Conservation (phyloP, 2,329 filamentous ascomycete species). For the Pestalotiopsis sp. region DNA sequence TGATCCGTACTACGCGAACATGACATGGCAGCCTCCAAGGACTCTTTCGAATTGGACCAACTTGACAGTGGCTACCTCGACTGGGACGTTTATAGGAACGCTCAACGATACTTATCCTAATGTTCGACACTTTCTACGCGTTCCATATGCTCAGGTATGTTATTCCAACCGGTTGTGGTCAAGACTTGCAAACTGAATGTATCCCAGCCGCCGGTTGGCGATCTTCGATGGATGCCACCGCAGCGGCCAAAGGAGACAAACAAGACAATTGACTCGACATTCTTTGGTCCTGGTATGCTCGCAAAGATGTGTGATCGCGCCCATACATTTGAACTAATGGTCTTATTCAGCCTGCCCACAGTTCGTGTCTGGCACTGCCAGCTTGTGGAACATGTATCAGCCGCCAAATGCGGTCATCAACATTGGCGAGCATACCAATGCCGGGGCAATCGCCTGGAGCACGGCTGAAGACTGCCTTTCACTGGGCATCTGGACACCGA, state of each 20-base stretch:
- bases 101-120: constrained; percentile 10
- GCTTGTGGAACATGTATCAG: constrained; percentile 4
- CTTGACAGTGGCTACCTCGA: background rate
- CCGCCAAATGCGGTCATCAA: constrained; percentile 27
- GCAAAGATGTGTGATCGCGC: too few species aligned
- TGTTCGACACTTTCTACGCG: constrained; percentile 3
- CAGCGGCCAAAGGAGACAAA: background rate
- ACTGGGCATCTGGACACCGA: constrained; percentile 42
- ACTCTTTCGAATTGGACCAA: constrained; percentile 2
- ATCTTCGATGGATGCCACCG: constrained; percentile 9
- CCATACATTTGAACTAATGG: background rate
- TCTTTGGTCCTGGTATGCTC: constrained; percentile 5
- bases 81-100: constrained; percentile 1
- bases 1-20: constrained; percentile 2
- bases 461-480: constrained; percentile 38
- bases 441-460: constrained; percentile 1
- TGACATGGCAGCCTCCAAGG: background rate
- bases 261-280: constrained; percentile 1
- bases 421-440: background rate
- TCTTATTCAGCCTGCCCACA: background rate
- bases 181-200: background rate
- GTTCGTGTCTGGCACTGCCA: background rate
- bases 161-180: background rate
- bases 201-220: constrained; percentile 3
- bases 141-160: constrained; percentile 5